phyloP scores from a whole-genome alignment of 2,329 filamentous ascomycete genomes.

The Microdochium paspali region DNA sequence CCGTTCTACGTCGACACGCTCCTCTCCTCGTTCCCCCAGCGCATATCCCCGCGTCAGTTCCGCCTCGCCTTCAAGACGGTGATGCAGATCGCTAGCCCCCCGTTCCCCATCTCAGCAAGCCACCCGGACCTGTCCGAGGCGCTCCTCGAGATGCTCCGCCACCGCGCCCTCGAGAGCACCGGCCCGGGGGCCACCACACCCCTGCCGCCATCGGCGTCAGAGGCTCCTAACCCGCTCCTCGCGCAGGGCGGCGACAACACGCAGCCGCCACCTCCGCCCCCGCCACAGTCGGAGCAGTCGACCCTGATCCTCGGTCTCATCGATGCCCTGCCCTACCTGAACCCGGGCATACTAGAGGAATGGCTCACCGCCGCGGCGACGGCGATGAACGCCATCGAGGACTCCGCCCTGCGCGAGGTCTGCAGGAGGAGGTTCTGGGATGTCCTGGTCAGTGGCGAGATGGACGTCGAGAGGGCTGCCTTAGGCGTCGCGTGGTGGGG shows the following conservation, averaged over 20 bases:
- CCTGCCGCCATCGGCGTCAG: constrained; percentile 30
- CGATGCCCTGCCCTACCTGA: constrained; percentile 68
- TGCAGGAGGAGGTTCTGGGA: constrained; percentile 72
- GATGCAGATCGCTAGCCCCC: constrained; percentile 72
- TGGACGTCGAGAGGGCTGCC: constrained; percentile 77
- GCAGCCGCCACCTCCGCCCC: constrained; percentile 17
- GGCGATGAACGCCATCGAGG: constrained; percentile 54
- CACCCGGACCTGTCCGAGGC: constrained; percentile 74
- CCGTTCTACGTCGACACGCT: constrained; percentile 79
- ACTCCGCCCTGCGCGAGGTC: constrained; percentile 50
- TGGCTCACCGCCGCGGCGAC: constrained; percentile 69
- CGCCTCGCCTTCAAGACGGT: constrained; percentile 80
- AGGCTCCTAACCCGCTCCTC: constrained; percentile 23
- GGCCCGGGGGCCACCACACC: constrained; percentile 32
- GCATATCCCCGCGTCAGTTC: constrained; percentile 78
- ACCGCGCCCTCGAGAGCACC: constrained; percentile 49
- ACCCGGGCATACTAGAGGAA: constrained; percentile 61
- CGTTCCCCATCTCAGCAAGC: constrained; percentile 61
- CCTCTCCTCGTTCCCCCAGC: constrained; percentile 68
- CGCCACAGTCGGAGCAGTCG: constrained; percentile 63
- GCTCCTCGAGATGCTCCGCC: constrained; percentile 67
- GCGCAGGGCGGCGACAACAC: constrained; percentile 13
- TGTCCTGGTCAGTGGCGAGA: constrained; percentile 68
- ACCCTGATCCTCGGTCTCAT: constrained; percentile 68
- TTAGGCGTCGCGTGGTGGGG: constrained; percentile 85